Evolutionary conservation across 192 early-diverging fungal species (phyloP).

Genomic region (Backusella morwellensis): DNA sequence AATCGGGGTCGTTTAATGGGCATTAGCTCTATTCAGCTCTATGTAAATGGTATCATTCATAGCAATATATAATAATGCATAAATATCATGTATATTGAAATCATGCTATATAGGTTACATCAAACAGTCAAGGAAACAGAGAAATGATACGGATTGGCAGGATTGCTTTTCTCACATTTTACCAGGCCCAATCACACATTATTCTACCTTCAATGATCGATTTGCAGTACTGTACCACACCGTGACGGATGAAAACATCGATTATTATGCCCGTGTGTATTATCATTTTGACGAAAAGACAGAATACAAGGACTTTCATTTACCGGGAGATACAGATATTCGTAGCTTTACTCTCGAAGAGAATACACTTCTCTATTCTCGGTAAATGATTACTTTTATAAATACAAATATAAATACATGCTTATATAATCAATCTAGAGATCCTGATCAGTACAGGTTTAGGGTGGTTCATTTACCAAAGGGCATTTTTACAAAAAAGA

Average conservation of each 20-base stretch:
- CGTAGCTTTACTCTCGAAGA: constrained; percentile 25
- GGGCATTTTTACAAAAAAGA: not conserved
- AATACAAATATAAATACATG: not conserved
- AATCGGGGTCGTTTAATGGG: constrained; percentile 9
- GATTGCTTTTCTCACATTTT: constrained; percentile 15
- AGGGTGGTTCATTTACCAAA: constrained; percentile 5
- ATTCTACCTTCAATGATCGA: constrained; percentile 5
- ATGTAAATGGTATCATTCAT: constrained; percentile 14
- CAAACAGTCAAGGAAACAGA: not conserved
- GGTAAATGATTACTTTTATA: not conserved
- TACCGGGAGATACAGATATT: constrained; percentile 28
- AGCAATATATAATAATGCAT: not conserved
- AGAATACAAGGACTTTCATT: constrained; percentile 29
- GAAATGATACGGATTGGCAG: constrained; percentile 11
- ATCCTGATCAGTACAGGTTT: constrained; percentile 24
- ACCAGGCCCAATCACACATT: constrained; percentile 22
- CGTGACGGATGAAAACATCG: constrained; percentile 21
- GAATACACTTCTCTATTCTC: constrained; percentile 27
- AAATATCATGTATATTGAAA: not conserved
- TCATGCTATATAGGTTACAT: not conserved
- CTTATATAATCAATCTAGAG: constrained; percentile 8
- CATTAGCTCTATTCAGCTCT: not conserved
- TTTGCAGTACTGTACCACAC: constrained; percentile 31
- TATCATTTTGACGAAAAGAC: not conserved
- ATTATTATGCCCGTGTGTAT: constrained; percentile 27